Conservation (phyloP, 805 yeast species). For the Peterozyma xylosa region DNA sequence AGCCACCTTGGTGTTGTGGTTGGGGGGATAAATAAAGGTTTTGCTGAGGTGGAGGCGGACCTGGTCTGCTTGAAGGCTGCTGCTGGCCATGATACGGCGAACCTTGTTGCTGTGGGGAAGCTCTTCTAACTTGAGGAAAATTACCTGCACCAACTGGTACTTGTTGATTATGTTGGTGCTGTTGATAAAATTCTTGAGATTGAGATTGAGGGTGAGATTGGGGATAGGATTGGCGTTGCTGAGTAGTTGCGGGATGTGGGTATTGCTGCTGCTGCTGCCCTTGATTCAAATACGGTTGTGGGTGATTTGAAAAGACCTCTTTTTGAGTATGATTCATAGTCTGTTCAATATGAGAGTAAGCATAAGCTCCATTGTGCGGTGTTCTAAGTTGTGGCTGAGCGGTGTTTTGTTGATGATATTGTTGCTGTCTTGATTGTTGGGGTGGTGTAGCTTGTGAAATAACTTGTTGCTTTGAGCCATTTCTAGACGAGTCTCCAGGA, state of each 20-base stretch:
- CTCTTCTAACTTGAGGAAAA: not conserved
- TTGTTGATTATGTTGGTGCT: not conserved
- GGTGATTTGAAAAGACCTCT: not conserved
- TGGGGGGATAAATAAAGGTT: not conserved
- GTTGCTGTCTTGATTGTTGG: no score
- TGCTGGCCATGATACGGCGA: not conserved
- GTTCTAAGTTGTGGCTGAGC: no score
- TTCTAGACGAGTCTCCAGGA: no score
- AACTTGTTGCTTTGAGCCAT: no score
- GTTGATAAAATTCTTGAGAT: slow-evolving; percentile 1
- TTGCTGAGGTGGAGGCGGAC: not conserved
- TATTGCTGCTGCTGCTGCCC: not conserved
- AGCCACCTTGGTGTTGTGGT: not conserved
- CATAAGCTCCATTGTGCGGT: no score
- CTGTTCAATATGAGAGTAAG: no score
- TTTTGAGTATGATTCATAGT: no score
- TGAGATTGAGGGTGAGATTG: not conserved
- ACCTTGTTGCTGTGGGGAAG: not conserved
- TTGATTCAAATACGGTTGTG: not conserved
- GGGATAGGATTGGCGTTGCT: no score
- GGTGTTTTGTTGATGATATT: no score
- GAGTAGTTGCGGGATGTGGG: no score
- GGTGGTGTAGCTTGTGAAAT: no score
- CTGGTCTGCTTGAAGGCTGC: not conserved
- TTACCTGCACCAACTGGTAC: slow-evolving; percentile 4